phyloP scores from a whole-genome alignment of 106 monocot genomes.

The Allium sativum region DNA sequence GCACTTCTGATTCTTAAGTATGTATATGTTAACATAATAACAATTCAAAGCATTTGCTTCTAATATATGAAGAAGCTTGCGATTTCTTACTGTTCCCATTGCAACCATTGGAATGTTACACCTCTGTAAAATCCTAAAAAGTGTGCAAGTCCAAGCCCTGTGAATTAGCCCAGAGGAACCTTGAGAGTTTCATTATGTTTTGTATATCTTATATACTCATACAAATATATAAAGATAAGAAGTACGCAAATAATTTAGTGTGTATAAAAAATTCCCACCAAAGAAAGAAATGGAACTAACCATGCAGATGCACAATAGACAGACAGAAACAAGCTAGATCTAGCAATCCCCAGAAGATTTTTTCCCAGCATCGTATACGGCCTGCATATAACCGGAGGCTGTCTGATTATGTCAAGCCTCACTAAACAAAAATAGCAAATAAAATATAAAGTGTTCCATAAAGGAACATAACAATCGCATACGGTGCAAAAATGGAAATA shows the following conservation, averaged over 20 bases:
- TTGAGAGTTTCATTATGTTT: too few relatives aligned
- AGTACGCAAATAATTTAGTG: too few relatives aligned
- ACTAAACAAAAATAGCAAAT: not conserved
- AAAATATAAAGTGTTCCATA: too few relatives aligned
- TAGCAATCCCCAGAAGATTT: constrained; percentile 74
- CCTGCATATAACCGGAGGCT: constrained; percentile 25
- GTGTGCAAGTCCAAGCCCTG: constrained; percentile 89
- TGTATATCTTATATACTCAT: too few relatives aligned
- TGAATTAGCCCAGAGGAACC: not conserved
- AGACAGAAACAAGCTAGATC: constrained; percentile 96
- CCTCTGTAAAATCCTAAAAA: constrained; percentile 65
- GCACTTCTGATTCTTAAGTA: too few relatives aligned
- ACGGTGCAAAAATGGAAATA: too few relatives aligned
- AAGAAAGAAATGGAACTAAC: constrained; percentile 27
- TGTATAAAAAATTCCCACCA: too few relatives aligned
- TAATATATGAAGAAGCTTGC: not conserved
- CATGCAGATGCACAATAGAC: constrained; percentile 87
- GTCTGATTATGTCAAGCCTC: not conserved
- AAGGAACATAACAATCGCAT: too few relatives aligned
- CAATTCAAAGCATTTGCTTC: too few relatives aligned
- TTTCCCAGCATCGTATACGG: constrained; percentile 77
- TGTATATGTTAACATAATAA: too few relatives aligned
- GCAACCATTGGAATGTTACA: constrained; percentile 78
- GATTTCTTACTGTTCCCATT: constrained; percentile 54
- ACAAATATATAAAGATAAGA: too few relatives aligned